Conservation (phyloP, 2,329 filamentous ascomycete genomes). For the Fusarium torreyae region DNA sequence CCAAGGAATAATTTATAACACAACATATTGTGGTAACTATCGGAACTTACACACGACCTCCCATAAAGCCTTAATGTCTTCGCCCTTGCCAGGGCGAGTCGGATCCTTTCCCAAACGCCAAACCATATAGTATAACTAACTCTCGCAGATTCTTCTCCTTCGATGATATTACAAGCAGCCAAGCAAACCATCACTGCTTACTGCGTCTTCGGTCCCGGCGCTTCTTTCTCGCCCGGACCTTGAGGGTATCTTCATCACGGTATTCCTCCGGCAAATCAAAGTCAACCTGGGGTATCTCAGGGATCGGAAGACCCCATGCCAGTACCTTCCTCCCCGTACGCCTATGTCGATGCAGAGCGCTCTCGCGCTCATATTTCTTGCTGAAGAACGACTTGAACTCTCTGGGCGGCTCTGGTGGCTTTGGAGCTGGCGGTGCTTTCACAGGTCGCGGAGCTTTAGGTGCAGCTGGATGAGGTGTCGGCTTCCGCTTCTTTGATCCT, state of each 20-base stretch:
- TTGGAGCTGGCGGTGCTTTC: slow-evolving; percentile 48
- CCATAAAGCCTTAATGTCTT: slow-evolving; percentile 22
- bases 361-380: slow-evolving; percentile 84
- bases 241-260: slow-evolving; percentile 68
- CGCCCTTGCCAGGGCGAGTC: slow-evolving; percentile 28
- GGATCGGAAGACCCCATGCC: slow-evolving; percentile 87
- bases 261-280: slow-evolving; percentile 82
- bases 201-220: slow-evolving; percentile 72
- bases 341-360: slow-evolving; percentile 80
- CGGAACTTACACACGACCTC: slow-evolving; percentile 19
- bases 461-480: slow-evolving; percentile 45
- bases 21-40: slow-evolving; percentile 16
- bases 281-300: slow-evolving; percentile 78
- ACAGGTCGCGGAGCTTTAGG: slow-evolving; percentile 36
- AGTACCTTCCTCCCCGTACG: slow-evolving; percentile 78
- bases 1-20: slow-evolving; percentile 14
- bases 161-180: slow-evolving; percentile 42
- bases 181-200: slow-evolving; percentile 52
- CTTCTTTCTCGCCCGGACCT: slow-evolving; percentile 73
- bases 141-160: slow-evolving; percentile 26
- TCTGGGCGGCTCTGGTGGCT: slow-evolving; percentile 60
- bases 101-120: slow-evolving; percentile 43
- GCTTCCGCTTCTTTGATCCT: slow-evolving; percentile 53
- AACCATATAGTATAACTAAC: slow-evolving; percentile 36
- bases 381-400: slow-evolving; percentile 91